Evolutionary conservation across 306 rosid species (phyloP).

Genomic region (Rosa rugosa): DNA sequence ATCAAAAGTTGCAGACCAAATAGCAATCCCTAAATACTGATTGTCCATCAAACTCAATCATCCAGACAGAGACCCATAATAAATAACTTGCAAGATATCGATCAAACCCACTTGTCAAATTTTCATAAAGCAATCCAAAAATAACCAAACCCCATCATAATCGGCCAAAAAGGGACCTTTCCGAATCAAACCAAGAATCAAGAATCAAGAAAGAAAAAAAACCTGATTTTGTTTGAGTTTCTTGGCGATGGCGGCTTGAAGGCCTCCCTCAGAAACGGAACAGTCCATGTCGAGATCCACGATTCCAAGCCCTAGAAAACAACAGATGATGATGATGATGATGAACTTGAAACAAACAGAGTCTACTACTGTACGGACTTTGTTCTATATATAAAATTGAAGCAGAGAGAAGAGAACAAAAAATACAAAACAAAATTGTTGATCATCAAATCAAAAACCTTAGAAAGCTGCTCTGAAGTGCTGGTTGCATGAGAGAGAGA

Average conservation of each 20-base stretch:
- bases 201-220: background rate
- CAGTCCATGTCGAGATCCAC: constrained; percentile 43
- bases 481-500: background rate
- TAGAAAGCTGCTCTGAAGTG: background rate
- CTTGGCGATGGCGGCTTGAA: constrained; percentile 31
- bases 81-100: background rate
- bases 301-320: constrained; percentile 1
- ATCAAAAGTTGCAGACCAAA: background rate
- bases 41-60: background rate
- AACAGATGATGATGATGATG: background rate
- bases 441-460: constrained; percentile 18
- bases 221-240: constrained; percentile 56
- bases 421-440: background rate
- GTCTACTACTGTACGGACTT: background rate
- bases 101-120: background rate
- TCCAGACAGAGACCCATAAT: background rate
- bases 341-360: no score
- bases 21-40: background rate
- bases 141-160: background rate
- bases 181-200: background rate
- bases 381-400: background rate
- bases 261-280: constrained; percentile 17
- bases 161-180: background rate
- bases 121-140: background rate
- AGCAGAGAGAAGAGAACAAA: no score